phyloP scores from a whole-genome alignment of 2,329 filamentous ascomycete genomes.

The Elsinoe fawcettii region DNA sequence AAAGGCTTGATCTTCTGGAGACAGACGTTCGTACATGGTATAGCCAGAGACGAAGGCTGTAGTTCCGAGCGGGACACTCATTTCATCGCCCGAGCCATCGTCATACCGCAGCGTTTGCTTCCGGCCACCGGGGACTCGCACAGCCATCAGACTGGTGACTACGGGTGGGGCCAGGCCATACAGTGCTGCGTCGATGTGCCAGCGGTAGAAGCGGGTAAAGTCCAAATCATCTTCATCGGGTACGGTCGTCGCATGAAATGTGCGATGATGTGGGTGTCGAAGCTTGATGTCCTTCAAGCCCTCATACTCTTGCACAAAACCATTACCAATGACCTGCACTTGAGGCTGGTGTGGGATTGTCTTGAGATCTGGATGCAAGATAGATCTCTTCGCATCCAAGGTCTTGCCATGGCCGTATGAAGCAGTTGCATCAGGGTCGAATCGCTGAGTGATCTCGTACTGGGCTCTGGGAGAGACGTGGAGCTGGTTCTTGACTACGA shows the following conservation, averaged over 20 bases:
- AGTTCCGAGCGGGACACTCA: slow-evolving; percentile 64
- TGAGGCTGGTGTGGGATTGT: slow-evolving; percentile 73
- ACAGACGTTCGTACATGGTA: slow-evolving; percentile 61
- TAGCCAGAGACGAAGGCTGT: slow-evolving; percentile 69
- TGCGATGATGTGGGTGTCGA: slow-evolving; percentile 68
- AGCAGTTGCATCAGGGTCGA: slow-evolving; percentile 54
- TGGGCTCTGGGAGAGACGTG: slow-evolving; percentile 61
- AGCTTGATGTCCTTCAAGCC: slow-evolving; percentile 61
- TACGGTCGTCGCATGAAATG: slow-evolving; percentile 62
- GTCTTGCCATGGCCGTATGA: slow-evolving; percentile 72
- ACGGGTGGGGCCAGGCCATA: slow-evolving; percentile 68
- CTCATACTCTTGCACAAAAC: slow-evolving; percentile 60
- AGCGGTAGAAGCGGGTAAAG: slow-evolving; percentile 60
- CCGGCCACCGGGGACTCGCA: slow-evolving; percentile 60
- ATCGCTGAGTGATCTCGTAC: slow-evolving; percentile 64
- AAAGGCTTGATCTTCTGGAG: slow-evolving; percentile 58
- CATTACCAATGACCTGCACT: slow-evolving; percentile 74
- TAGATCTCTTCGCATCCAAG: slow-evolving; percentile 55
- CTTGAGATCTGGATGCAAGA: slow-evolving; percentile 72
- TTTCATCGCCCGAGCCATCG: slow-evolving; percentile 58
- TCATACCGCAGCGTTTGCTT: slow-evolving; percentile 64
- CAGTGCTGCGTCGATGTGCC: slow-evolving; percentile 73
- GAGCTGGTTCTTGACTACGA: slow-evolving; percentile 62
- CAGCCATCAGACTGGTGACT: slow-evolving; percentile 65
- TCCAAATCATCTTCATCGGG: slow-evolving; percentile 53